Evolutionary conservation across 495 filamentous ascomycete species (phyloP), one percentile per base, ranked within the genome.

Genomic region (Cercophora newfieldiana): DNA sequence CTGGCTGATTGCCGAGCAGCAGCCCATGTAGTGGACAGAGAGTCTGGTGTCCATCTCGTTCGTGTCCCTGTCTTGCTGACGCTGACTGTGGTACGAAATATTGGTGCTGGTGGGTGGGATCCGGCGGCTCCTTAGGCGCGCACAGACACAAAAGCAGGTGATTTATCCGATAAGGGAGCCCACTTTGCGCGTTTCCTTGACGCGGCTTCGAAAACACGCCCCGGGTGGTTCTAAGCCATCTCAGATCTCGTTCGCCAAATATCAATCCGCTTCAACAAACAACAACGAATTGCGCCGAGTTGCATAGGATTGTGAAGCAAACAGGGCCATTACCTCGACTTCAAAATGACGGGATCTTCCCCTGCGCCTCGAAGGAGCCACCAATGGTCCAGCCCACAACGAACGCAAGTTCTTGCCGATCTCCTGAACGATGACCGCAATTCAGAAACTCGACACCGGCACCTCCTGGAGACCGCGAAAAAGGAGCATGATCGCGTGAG

Each of bases 401-500:
- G 75, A 58, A 59, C 69, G 2, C 22, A 28, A 25, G 67, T 72
- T 19, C 62, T 81, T n/a, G 71, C 75, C 47, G 75, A 78, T 16
- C 67, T 80, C 44, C 67, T 83, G 10, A 29, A 56, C 54, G 79
- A 80, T 44, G 66, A 68, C 44, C 71, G 80, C n/a, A 80, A 84
- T 62, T 78, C 80, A 21, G 79, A 78, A 54, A 71, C 77, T 19
- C 77, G 78, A 6, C 88, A 92, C 64, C 82, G 81, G 62, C 81
- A 81, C 54, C 85, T 89, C 1, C 83, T 94, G 18, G 86, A 87
- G 48, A 78, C 83, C 49, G 90, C 87, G 0, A 84, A 83, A 16
- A 82, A 77, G 22, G 82, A 85, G 64, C 90, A 93, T 69, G 84
- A 89, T 1, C 82, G 83, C 16, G 80, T 93, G 18, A 81, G 88